Base-by-base conservation (phyloP, 768 basidiomycete species). In the Lactarius psammicola region DNA sequence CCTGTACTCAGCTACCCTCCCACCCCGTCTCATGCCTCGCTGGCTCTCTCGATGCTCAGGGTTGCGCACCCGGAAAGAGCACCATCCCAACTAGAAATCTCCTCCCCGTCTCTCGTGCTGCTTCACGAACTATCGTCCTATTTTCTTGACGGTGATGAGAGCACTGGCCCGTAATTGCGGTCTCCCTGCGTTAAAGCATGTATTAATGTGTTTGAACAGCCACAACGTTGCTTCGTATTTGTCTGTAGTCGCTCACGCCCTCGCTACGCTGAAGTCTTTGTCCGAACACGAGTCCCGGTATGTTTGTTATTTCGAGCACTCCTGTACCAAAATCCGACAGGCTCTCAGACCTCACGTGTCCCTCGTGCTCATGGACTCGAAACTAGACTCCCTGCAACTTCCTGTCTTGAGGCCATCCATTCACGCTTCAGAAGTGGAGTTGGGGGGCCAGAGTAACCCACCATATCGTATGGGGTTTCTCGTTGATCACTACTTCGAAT, bases 61-160 rank as follows among this genome's bases (percentile, higher is more conserved):
- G 23, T 60, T 11, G 3, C 68, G n/a, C 59, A 26, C 11, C 58
- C 44, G 33, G 62, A 36, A 42, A 58, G 20, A 1, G n/a, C 49
- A 8, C 69, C 56, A 7, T 62, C 61, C 1, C 31, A 34, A 33
- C 13, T 56, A 8, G 63, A 63, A 23, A 59, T 56, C 3, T 18
- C 53, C 20, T 59, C 69, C 2, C 69, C 64, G 33, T 63, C 61
- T 30, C 58, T 70, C 20, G 18, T 70, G 2, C 20, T 70, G 7
- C 64, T 70, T 30, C 69, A 70, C 59, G 69, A 70, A 26, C 31
- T 70, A 11, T 70, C 69, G 20, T 65, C 61, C 1, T 70, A 69
- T 42, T 70, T 69, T 26, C 42, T 64, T 23, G 64, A 70, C 31
- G 64, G 56, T 20, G 61, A 38, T 23, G 64, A 56, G 7, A 28